Conservation (phyloP, 2,329 filamentous ascomycete species). For the Monosporascus sp. region DNA sequence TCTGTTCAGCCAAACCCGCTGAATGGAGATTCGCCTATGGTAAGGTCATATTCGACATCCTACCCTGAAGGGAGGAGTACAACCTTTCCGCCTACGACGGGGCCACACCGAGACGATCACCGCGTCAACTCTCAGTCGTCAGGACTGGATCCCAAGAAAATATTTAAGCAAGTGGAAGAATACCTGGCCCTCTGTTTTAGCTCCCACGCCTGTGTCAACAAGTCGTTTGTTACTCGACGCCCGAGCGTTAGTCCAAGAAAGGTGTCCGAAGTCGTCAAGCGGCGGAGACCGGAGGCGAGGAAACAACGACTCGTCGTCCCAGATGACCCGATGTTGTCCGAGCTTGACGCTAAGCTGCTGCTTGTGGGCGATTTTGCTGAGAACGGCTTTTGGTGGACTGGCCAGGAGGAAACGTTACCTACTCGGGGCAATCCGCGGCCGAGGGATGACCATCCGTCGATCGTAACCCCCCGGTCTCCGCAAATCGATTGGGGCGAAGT, state of each 20-base stretch:
- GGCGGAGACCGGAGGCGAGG: slow-evolving; percentile 27
- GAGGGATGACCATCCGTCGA: slow-evolving; percentile 27
- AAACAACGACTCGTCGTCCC: slow-evolving; percentile 23
- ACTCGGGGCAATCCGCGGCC: slow-evolving; percentile 27
- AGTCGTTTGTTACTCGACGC: slow-evolving; percentile 60
- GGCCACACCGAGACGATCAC: slow-evolving; percentile 2
- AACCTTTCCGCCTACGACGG: slow-evolving; percentile 10
- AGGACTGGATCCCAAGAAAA: slow-evolving; percentile 42
- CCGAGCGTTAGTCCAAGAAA: slow-evolving; percentile 24
- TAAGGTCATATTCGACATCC: slow-evolving; percentile 40
- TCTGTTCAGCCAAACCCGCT: slow-evolving; percentile 29
- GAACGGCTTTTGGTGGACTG: slow-evolving; percentile 80
- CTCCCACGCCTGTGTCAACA: slow-evolving; percentile 67
- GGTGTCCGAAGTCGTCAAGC: slow-evolving; percentile 21
- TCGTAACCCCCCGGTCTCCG: slow-evolving; percentile 56
- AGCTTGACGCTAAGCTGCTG: slow-evolving; percentile 70
- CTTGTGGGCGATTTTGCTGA: slow-evolving; percentile 71
- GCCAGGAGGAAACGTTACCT: slow-evolving; percentile 35
- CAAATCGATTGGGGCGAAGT: slow-evolving; percentile 71
- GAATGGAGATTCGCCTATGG: slow-evolving; percentile 16
- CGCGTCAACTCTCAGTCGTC: slow-evolving; percentile 8
- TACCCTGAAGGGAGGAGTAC: slow-evolving; percentile 30
- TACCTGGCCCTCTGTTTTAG: slow-evolving; percentile 67
- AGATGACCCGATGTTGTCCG: slow-evolving; percentile 42
- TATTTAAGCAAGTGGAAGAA: slow-evolving; percentile 74